Evolutionary conservation across 345 rosid genomes (phyloP), one percentile per base, ranked within the genome.

Genomic region (Heritiera littoralis): DNA sequence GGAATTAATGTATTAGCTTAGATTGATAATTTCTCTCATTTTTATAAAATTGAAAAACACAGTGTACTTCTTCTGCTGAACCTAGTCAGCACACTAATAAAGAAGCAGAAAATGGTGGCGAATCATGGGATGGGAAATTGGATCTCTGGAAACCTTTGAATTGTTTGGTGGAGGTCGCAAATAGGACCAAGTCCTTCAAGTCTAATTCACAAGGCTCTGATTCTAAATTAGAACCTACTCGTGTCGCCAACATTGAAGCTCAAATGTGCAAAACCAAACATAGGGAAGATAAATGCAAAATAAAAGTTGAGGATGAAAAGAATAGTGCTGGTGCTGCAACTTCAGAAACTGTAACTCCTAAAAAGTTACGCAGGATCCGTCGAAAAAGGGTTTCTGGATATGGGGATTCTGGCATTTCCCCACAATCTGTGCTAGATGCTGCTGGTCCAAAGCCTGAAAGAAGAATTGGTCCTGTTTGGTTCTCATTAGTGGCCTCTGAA

Each of bases 151-250:
- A 92, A 78, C 98, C 99, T 20, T 86, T 96, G 78, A 86, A 92
- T 85, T 92, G 85, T 92, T 94, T 96, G 78, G 97, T 96, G 86
- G 99, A 96, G 83, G 99, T 89, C 77, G 97, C 95, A 28, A 96
- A 92, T 66, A 90, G 95, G 87, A 90, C 95, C 79, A 92, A 94
- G 87, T 78, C 92, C 75, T 85, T 82, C 75, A 93, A 89, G 88
- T 85, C 87, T 70, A 87, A 78, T 85, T 88, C 84, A 79, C 94
- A 86, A 82, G 94, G 87, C 52, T 78, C 85, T 79, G 89, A 81
- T 71, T 78, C 86, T 73, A 85, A 80, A 75, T 83, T 84, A 76
- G 90, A 86, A 65, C 75, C 74, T 76, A 85, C 76, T 60, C 66
- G 72, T 80, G 85, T 84, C 78, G 66, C 72, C 61, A 86, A 76